Evolutionary conservation across 1,139 yeast genomes (phyloP).

Genomic region (Yamadazyma pseudoaaseri): DNA sequence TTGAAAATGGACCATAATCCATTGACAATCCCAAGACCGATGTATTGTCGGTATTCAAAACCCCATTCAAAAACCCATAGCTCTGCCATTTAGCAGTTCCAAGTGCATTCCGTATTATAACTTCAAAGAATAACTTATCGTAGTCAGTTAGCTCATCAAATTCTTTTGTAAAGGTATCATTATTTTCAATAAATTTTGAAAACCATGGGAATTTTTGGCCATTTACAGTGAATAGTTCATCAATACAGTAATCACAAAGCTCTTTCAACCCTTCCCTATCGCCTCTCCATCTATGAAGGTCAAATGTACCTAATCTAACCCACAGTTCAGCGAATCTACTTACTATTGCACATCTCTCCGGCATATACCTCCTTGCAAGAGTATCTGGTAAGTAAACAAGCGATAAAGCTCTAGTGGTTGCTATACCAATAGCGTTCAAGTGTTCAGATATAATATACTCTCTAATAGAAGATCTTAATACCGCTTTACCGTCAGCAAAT

Average conservation of each 20-base stretch:
- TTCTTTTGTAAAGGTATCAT: constrained; percentile 22
- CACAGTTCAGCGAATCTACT: constrained; percentile 82
- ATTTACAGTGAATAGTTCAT: constrained; percentile 52
- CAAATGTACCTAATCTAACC: constrained; percentile 91
- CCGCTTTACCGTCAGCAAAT: constrained; percentile 97
- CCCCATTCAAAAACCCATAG: constrained; percentile 93
- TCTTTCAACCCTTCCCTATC: constrained; percentile 61
- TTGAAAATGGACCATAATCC: constrained; percentile 95
- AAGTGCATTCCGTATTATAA: constrained; percentile 68
- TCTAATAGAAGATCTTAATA: constrained; percentile 78
- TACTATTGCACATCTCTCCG: constrained; percentile 84
- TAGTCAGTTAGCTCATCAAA: constrained; percentile 49
- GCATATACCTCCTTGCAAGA: constrained; percentile 66
- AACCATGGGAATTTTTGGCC: constrained; percentile 36
- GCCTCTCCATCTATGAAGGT: constrained; percentile 72
- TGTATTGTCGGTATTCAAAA: constrained; percentile 90
- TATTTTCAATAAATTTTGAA: constrained; percentile 15
- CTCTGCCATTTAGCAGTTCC: constrained; percentile 87
- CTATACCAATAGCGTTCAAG: constrained; percentile 77
- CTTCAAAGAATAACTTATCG: constrained; percentile 69
- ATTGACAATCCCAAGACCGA: constrained; percentile 82
- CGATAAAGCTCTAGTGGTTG: constrained; percentile 81
- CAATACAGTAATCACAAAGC: constrained; percentile 72
- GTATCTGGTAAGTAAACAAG: constrained; percentile 72
- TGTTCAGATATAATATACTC: constrained; percentile 88